Evolutionary conservation across 1,139 yeast species (phyloP).

Genomic region (Suhomyces taliae): DNA sequence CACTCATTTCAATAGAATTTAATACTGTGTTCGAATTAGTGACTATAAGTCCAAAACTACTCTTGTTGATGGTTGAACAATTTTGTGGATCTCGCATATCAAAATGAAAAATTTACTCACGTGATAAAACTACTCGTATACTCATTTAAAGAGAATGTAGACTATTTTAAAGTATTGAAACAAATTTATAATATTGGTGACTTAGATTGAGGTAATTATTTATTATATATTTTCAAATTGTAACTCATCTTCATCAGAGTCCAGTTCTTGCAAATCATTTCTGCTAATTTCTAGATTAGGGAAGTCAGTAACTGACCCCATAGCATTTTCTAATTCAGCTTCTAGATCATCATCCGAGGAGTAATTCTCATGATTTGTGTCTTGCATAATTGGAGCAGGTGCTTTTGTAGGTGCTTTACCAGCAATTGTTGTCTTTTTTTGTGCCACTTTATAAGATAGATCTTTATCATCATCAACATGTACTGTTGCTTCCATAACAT

Average conservation of each 20-base stretch:
- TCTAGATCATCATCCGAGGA: slow-evolving; percentile 8
- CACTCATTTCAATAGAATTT: slow-evolving; percentile 1
- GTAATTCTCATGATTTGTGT: neutral
- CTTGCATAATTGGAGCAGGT: neutral
- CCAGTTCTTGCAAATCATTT: slow-evolving; percentile 4
- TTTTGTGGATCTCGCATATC: no score
- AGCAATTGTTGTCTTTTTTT: neutral
- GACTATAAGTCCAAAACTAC: no score
- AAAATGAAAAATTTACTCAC: no score
- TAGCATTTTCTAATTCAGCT: slow-evolving; percentile 8
- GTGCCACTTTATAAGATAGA: neutral
- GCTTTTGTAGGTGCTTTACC: neutral
- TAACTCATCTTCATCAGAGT: slow-evolving; percentile 14
- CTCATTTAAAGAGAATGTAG: no score
- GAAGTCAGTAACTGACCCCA: slow-evolving; percentile 4
- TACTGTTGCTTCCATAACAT: neutral
- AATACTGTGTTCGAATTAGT: no score
- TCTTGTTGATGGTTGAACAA: no score
- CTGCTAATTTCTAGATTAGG: neutral
- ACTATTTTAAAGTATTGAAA: no score
- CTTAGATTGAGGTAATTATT: no score
- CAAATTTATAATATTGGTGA: no score
- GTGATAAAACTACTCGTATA: no score
- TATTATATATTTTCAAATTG: slow-evolving; percentile 15
- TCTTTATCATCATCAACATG: no score